A percentile compares a stretch with the other conserved stretches of the same genome.
These are phyloP conservation scores for Fusarium sarcochroum DNA, from an alignment of 2,329 filamentous ascomycete genomes.

Conservation along the genomic window DNA sequence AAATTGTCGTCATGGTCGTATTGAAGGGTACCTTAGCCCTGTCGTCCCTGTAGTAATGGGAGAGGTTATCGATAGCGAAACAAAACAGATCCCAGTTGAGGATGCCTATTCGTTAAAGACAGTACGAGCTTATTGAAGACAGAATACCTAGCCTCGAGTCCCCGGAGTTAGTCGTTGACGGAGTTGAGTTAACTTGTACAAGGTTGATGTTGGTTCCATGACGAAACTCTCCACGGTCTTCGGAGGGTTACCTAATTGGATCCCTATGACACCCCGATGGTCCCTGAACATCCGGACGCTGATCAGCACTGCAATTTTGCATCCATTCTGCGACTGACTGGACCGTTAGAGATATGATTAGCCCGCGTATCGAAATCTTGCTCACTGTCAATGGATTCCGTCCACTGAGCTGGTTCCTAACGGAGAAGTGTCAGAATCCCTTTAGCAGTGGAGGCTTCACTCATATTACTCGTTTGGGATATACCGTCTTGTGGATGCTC, in stretches of 20 bases:
- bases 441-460: constrained; percentile 19
- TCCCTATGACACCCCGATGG: neutral
- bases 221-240: constrained; percentile 4
- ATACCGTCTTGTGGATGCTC: constrained; percentile 27
- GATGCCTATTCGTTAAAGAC: constrained; percentile 18
- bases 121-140: constrained; percentile 5
- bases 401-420: constrained; percentile 21
- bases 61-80: constrained; percentile 21
- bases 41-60: constrained; percentile 21
- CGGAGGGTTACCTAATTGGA: constrained; percentile 28
- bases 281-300: constrained; percentile 6
- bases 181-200: constrained; percentile 6
- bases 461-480: constrained; percentile 29
- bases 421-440: constrained; percentile 26
- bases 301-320: constrained; percentile 30
- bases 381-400: neutral
- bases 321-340: constrained; percentile 6
- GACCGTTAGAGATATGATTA: constrained; percentile 1
- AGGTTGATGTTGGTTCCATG: neutral
- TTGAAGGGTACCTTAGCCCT: neutral
- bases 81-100: constrained; percentile 5
- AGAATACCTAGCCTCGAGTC: neutral
- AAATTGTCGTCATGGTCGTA: constrained; percentile 9
- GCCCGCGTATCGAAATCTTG: constrained; percentile 25
- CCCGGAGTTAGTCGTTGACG: constrained; percentile 1